Conservation (phyloP, 768 basidiomycete genomes). For the Lactarius vividus region DNA sequence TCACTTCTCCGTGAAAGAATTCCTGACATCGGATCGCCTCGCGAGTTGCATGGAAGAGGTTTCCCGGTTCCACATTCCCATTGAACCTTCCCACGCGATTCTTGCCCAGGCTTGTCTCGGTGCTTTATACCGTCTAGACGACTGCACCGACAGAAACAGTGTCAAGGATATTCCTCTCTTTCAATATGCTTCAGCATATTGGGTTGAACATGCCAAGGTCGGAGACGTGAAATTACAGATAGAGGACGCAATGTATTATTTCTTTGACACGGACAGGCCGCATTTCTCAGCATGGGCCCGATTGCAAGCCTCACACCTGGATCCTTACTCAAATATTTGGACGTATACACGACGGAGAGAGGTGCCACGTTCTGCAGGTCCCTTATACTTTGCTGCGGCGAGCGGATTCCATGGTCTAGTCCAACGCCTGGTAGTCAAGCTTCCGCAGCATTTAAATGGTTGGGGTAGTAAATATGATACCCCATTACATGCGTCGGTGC, state of each 20-base stretch:
- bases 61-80: not conserved
- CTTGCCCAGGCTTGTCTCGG: not conserved
- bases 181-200: not conserved
- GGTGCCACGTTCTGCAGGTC: too few species aligned
- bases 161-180: not conserved
- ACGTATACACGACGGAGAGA: too few species aligned
- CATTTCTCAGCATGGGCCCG: not conserved
- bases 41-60: not conserved
- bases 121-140: not conserved
- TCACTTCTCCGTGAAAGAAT: not conserved
- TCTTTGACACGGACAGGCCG: not conserved
- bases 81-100: not conserved
- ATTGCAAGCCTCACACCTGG: too few species aligned
- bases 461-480: too few species aligned
- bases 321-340: too few species aligned
- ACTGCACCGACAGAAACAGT: not conserved
- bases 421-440: too few species aligned
- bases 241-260: not conserved
- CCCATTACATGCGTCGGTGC: too few species aligned
- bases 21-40: not conserved
- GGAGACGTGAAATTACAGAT: not conserved
- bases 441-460: too few species aligned
- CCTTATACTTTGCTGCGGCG: too few species aligned
- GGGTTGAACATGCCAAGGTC: not conserved
- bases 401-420: too few species aligned